These are phyloP conservation scores for Phytophthora gonapodyides DNA, from an alignment of 352 stramenopile genomes.

Conservation along the genomic window DNA sequence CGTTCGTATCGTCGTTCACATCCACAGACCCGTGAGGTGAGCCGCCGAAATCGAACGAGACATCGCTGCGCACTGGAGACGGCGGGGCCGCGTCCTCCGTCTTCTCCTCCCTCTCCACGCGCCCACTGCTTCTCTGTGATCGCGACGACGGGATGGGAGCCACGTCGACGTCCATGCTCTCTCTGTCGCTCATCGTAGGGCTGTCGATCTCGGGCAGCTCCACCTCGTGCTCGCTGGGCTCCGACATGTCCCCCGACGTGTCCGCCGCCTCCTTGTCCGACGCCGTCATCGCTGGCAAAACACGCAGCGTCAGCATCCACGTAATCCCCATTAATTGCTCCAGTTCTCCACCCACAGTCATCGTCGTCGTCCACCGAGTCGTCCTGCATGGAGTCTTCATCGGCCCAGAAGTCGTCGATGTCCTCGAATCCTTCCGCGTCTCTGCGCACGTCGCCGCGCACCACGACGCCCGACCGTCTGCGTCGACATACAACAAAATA, in stretches of 20 bases:
- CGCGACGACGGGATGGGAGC: slow-evolving; percentile 31
- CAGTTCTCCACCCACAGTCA: slow-evolving; percentile 26
- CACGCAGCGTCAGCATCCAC: slow-evolving; percentile 14
- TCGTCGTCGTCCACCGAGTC: slow-evolving; percentile 42
- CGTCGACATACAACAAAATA: not conserved
- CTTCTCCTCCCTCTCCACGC: slow-evolving; percentile 26
- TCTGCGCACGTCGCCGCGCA: slow-evolving; percentile 70
- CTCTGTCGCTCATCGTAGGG: slow-evolving; percentile 37
- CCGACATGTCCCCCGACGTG: slow-evolving; percentile 48
- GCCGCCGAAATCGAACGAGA: slow-evolving; percentile 50
- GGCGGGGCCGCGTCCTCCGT: slow-evolving; percentile 16
- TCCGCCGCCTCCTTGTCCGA: slow-evolving; percentile 52
- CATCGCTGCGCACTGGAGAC: slow-evolving; percentile 34
- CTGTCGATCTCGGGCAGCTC: slow-evolving; percentile 44
- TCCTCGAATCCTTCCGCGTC: slow-evolving; percentile 85
- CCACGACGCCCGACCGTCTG: slow-evolving; percentile 59
- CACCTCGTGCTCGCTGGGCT: slow-evolving; percentile 53
- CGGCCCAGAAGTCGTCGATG: slow-evolving; percentile 88
- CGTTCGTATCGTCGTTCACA: slow-evolving; percentile 29
- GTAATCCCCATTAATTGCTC: not conserved
- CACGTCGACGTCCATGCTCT: slow-evolving; percentile 36
- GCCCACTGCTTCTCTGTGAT: slow-evolving; percentile 27
- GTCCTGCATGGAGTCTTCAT: slow-evolving; percentile 54
- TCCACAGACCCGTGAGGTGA: slow-evolving; percentile 39
- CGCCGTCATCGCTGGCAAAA: slow-evolving; percentile 34